Evolutionary conservation across 306 rosid species (phyloP), one percentile per base, ranked within the genome.

Genomic region (Macrotyloma uniflorum): DNA sequence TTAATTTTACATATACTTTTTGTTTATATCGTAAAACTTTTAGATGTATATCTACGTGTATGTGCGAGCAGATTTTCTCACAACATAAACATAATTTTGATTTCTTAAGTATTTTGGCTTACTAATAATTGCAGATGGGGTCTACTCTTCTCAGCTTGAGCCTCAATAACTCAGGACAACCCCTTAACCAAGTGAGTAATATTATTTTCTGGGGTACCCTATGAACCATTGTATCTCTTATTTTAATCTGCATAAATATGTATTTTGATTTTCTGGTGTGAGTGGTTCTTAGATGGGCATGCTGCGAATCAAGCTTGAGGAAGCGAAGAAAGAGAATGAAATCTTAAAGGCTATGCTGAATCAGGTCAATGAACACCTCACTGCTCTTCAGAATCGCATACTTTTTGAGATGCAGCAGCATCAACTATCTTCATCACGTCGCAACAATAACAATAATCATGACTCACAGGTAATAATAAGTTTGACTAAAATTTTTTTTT

Each of bases 271-370:
- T 36, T 64, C 24, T 72, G 83, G 74, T 47, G 5, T 50, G 8
- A 9, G 10, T 77, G 32, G 16, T 1, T 77, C 13, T 70, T 64
- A 87, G 90, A 65, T 78, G 77, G 70, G 65, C 0, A 57, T 65
- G 78, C 32, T 87, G 36, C 11, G 86, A 73, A 42, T 43, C 8
- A 84, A 87, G 75, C 72, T 87, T 5, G 84, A 84, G 28, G 83
- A 81, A 75, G 80, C 70, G 6, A 84, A 76, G 79, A 79, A 79
- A 3, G 88, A 87, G 75, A 87, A 87, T 79, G 81, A 73, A 8
- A 79, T 59, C 20, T 67, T 87, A 4, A 82, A 11, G 65, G 61
- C 22, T 14, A 71, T 53, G 86, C 11, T 87, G 4, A 49, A 35
- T 79, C 75, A 77, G 73, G 72, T 85, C 19, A 81, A 79, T 53